Evolutionary conservation across 176 grass and related monocot species (phyloP).

Genomic region (Cenchrus americanus): DNA sequence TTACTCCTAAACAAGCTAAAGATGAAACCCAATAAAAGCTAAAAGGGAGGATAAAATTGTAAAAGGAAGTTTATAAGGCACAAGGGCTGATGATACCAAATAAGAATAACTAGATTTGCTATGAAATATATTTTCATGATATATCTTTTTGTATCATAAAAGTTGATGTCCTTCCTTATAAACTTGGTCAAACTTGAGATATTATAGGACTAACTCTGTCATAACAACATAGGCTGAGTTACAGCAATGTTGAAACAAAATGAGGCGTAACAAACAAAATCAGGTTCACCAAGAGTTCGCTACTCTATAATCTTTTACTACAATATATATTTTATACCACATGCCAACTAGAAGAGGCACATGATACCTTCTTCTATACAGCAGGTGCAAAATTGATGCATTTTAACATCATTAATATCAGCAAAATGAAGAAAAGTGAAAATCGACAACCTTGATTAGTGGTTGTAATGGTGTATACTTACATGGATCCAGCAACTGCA

Average conservation of each 20-base stretch:
- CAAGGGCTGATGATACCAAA: too few relatives aligned
- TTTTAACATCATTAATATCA: conserved; percentile 14
- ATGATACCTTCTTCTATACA: conserved; percentile 5
- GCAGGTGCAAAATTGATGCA: conserved; percentile 17
- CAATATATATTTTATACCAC: not conserved
- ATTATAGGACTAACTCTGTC: not conserved
- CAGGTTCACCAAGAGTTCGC: conserved; percentile 13
- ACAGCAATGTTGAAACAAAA: not conserved
- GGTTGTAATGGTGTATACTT: conserved; percentile 42
- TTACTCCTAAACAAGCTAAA: conserved; percentile 1
- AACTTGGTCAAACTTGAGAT: too few relatives aligned
- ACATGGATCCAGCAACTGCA: conserved; percentile 98
- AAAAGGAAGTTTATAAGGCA: not conserved
- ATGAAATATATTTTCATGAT: too few relatives aligned
- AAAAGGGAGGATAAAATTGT: not conserved
- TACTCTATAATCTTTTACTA: conserved; percentile 13
- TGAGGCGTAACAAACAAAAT: not conserved
- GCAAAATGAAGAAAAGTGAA: conserved; percentile 2
- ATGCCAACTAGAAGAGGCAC: conserved; percentile 7
- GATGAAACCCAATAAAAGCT: not conserved
- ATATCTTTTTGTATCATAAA: too few relatives aligned
- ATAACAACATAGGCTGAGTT: not conserved
- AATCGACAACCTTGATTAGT: conserved; percentile 9
- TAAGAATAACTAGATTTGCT: too few relatives aligned
- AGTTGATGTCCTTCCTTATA: too few relatives aligned